phyloP scores from a whole-genome alignment of 257 asterid species.

The Salvia hispanica region DNA sequence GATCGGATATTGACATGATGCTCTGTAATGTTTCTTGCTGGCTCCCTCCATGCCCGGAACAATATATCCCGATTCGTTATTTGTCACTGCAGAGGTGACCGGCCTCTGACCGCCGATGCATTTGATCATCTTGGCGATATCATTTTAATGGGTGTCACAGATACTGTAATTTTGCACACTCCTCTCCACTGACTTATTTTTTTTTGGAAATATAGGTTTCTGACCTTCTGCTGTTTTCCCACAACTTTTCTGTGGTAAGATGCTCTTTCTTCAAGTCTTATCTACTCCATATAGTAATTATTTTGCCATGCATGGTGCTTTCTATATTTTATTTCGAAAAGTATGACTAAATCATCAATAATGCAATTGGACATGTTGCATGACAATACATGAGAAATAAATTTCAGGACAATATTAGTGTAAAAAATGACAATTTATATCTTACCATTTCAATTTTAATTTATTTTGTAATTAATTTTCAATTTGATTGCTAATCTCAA shows the following conservation, averaged over 20 bases:
- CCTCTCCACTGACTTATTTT: background rate
- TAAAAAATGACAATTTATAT: too few species aligned
- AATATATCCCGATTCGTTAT: background rate
- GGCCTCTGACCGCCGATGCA: background rate
- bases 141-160: background rate
- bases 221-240: background rate
- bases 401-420: too few species aligned
- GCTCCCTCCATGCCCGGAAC: background rate
- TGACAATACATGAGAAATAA: too few species aligned
- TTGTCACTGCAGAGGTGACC: background rate
- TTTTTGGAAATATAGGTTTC: constrained; percentile 1
- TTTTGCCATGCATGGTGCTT: too few species aligned
- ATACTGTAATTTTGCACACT: background rate
- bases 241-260: background rate
- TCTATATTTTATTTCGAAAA: too few species aligned
- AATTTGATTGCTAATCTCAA: too few species aligned
- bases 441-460: too few species aligned
- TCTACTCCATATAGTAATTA: background rate
- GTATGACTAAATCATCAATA: too few species aligned
- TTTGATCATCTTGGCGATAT: constrained; percentile 5
- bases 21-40: background rate
- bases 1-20: constrained; percentile 54
- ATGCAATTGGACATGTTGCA: too few species aligned
- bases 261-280: background rate
- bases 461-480: too few species aligned